Evolutionary conservation across 495 filamentous ascomycete genomes (phyloP), one percentile per base, ranked within the genome.

Genomic region (Pyronema omphalodes): DNA sequence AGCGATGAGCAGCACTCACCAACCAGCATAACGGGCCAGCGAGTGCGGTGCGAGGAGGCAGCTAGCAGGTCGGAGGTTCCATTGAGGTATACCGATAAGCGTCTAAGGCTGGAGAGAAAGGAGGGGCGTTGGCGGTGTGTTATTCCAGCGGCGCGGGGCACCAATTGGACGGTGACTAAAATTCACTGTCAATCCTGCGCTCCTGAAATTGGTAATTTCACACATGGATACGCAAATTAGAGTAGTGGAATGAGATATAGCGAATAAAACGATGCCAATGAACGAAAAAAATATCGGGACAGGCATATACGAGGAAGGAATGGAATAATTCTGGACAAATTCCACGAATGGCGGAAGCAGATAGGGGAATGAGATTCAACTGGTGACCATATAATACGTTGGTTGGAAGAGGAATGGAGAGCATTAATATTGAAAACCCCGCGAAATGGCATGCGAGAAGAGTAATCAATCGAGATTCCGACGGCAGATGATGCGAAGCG

Each of bases 21-120:
- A 44, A 94, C 78, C 5, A 85, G 71, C 84, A 99, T 94, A 0
- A 89, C 93, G 3, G 96, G 72, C 53, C 88, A 84, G 3, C 91
- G 77, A 50, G 84, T 80, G 53, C 79, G 74, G 11, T 71, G 71
- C 47, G 88, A 86, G 17, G 85, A 77, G 23, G 84, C 74, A 9
- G 76, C 76, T n/a, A 99, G 71, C 37, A 88, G 77, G 60, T 94
- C 94, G 0, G 91, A 94, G 29, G 95, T 77, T 29, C 78, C 75
- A 57, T 76, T 84, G 6, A 89, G 71, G 67, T 87, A 91, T 1
- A 68, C 52, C 29, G 82, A 76, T 11, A 86, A 86, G 35, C 80
- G 78, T 54, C 83, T 73, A 29, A 86, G 66, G 34, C 79, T 69
- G 3, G 72, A 69, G 3, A 95, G 64, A 54, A 76, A 74, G 17